phyloP scores from a whole-genome alignment of 2,329 filamentous ascomycete species.

The Lecanicillium sp. region DNA sequence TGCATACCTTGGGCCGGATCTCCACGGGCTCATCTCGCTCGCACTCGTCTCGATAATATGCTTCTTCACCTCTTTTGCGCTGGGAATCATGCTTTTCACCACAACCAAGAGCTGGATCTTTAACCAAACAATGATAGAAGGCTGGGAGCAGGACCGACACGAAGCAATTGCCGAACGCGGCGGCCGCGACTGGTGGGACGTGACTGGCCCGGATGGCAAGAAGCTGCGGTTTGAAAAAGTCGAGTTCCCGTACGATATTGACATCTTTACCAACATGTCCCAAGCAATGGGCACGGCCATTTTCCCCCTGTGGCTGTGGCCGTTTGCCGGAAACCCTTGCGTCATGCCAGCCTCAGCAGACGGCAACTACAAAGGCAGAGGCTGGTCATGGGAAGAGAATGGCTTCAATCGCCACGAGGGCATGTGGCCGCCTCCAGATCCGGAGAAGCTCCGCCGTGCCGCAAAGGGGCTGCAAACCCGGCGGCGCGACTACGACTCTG shows the following conservation, averaged over 20 bases:
- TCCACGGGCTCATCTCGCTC: slow-evolving; percentile 50
- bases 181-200: slow-evolving; percentile 35
- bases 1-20: slow-evolving; percentile 63
- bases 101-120: slow-evolving; percentile 52
- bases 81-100: slow-evolving; percentile 57
- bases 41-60: slow-evolving; percentile 51
- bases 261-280: slow-evolving; percentile 63
- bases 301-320: slow-evolving; percentile 59
- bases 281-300: slow-evolving; percentile 69
- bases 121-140: slow-evolving; percentile 75
- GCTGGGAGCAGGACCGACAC: slow-evolving; percentile 63
- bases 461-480: slow-evolving; percentile 26
- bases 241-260: slow-evolving; percentile 77
- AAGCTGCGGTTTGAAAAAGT: slow-evolving; percentile 49
- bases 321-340: slow-evolving; percentile 46
- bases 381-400: slow-evolving; percentile 65
- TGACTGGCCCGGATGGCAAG: slow-evolving; percentile 24
- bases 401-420: slow-evolving; percentile 59
- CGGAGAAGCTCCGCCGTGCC: slow-evolving; percentile 46
- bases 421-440: slow-evolving; percentile 57
- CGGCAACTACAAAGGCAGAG: slow-evolving; percentile 26
- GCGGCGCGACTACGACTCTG: slow-evolving; percentile 24
- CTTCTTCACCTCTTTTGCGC: slow-evolving; percentile 49
- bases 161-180: slow-evolving; percentile 44
- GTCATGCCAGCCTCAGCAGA: slow-evolving; percentile 20